These are phyloP conservation scores for Hygrocybe coccinea DNA, from an alignment of 768 basidiomycete genomes.

Conservation along the genomic window DNA sequence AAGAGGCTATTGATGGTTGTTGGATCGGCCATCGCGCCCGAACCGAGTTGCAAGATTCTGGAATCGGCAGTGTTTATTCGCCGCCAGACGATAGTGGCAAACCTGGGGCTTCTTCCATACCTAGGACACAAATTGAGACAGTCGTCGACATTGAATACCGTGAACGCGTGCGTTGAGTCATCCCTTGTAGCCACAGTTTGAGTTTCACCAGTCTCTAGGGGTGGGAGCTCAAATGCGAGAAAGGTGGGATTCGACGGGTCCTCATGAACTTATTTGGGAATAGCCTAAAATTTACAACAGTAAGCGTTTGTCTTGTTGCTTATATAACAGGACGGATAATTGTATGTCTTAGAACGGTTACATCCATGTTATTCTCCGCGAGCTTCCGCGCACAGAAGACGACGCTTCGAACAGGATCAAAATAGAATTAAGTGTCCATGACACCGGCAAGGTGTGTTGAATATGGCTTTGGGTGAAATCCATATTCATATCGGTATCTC, in stretches of 20 bases:
- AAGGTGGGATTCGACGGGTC: slow-evolving; percentile 85
- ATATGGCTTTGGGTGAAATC: background rate
- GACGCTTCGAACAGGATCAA: slow-evolving; percentile 57
- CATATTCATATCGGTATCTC: slow-evolving; percentile 4
- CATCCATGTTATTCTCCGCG: slow-evolving; percentile 78
- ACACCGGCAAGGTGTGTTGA: slow-evolving; percentile 77
- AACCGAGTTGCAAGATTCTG: slow-evolving; percentile 60
- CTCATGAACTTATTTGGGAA: slow-evolving; percentile 95
- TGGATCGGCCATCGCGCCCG: slow-evolving; percentile 91
- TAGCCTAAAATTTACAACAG: slow-evolving; percentile 86
- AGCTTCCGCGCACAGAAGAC: slow-evolving; percentile 55
- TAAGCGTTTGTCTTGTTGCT: slow-evolving; percentile 26
- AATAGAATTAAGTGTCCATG: slow-evolving; percentile 78
- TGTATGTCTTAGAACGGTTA: slow-evolving; percentile 62
- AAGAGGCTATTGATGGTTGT: slow-evolving; percentile 88
- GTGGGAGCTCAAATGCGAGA: slow-evolving; percentile 85
- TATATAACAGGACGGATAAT: background rate
- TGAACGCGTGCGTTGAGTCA: slow-evolving; percentile 45
- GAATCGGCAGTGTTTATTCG: slow-evolving; percentile 90
- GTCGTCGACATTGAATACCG: slow-evolving; percentile 81
- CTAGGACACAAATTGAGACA: slow-evolving; percentile 65
- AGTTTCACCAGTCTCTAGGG: slow-evolving; percentile 59
- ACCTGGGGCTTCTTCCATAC: slow-evolving; percentile 31
- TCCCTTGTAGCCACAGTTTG: no score
- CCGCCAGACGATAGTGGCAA: slow-evolving; percentile 61